Evolutionary conservation across 371 early-diverging fungal genomes (phyloP), one percentile per base, ranked within the genome.

Genomic region (Basidiobolus meristosporus): DNA sequence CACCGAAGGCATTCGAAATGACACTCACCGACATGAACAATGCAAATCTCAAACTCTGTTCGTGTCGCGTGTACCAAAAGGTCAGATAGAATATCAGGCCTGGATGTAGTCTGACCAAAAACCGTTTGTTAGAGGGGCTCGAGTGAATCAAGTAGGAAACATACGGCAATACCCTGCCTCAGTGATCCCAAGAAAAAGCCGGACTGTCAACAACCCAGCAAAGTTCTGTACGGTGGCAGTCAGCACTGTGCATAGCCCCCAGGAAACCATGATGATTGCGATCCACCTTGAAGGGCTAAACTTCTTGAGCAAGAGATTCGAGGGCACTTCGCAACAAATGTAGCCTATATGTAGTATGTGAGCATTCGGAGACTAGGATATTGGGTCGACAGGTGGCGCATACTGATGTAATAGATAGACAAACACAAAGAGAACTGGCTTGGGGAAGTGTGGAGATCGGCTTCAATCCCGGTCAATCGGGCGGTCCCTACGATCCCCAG

Each of bases 1-100:
- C 80, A 32, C 76, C 73, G 47, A 78, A 68, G 1, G 74, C 76
- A 7, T 82, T 80, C 17, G 84, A 76, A 20, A 76, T 29, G 1
- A 73, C 62, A 7, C 72, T 53, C 7, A 65, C 62, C 11, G 65
- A 43, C 45, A 70, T 77, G 45, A 80, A 82, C 36, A 73, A 40
- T 1, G 76, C 75, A 16, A 76, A 60, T 23, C 87, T 71, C 39
- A 65, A 57, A 7, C 82, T 73, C 49, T 70, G 69, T 52, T 86
- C 86, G 12, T 57, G 42, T 12, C 70, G 62, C 11, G 65, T 65
- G 43, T 84, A 87, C 75, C 84, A 87, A 36, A 65, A 63, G 17
- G 80, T 74, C 18, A 83, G 59, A 49, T 73, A 65, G 35, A 60
- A 77, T 7, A 78, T 59, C 20, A 75, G 68, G 18, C 78, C 82